phyloP scores from a whole-genome alignment of 371 early-diverging fungal genomes.

The Haplosporangium sp. region DNA sequence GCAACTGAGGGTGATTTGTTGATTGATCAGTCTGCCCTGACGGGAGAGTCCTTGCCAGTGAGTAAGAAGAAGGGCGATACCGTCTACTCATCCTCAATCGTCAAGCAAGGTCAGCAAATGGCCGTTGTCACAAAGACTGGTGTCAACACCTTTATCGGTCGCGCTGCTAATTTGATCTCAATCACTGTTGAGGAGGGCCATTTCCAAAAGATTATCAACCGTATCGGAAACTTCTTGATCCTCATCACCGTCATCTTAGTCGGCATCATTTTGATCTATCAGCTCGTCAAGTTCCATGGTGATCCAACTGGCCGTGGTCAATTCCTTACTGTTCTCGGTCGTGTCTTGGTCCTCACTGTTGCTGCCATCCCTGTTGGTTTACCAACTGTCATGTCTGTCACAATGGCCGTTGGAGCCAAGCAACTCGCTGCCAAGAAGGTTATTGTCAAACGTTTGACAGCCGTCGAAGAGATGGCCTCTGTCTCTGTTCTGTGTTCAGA shows the following conservation, averaged over 20 bases:
- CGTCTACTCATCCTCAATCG: slow-evolving; percentile 85
- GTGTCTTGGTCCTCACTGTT: slow-evolving; percentile 91
- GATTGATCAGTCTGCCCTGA: slow-evolving; percentile 96
- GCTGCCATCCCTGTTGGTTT: slow-evolving; percentile 98
- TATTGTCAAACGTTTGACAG: slow-evolving; percentile 94
- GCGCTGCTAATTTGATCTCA: slow-evolving; percentile 88
- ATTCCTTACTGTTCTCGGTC: slow-evolving; percentile 73
- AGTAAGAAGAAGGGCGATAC: slow-evolving; percentile 82
- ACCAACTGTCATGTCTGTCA: slow-evolving; percentile 95
- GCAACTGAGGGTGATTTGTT: slow-evolving; percentile 78
- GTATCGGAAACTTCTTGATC: slow-evolving; percentile 94
- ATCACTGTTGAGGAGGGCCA: slow-evolving; percentile 86
- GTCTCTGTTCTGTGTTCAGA: slow-evolving; percentile 95
- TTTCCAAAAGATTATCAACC: slow-evolving; percentile 91
- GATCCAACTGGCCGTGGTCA: slow-evolving; percentile 38
- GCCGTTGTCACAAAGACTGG: slow-evolving; percentile 90
- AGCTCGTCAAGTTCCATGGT: slow-evolving; percentile 61
- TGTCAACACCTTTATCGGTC: slow-evolving; percentile 87
- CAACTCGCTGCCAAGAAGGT: slow-evolving; percentile 94
- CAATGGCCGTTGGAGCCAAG: slow-evolving; percentile 95
- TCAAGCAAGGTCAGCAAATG: slow-evolving; percentile 87
- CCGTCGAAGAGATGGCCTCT: slow-evolving; percentile 95
- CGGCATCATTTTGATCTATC: slow-evolving; percentile 81
- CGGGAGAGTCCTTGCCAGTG: slow-evolving; percentile 93
- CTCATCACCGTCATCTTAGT: slow-evolving; percentile 84